Evolutionary conservation across 805 yeast species (phyloP).

Genomic region (Kodamaea laetipori): DNA sequence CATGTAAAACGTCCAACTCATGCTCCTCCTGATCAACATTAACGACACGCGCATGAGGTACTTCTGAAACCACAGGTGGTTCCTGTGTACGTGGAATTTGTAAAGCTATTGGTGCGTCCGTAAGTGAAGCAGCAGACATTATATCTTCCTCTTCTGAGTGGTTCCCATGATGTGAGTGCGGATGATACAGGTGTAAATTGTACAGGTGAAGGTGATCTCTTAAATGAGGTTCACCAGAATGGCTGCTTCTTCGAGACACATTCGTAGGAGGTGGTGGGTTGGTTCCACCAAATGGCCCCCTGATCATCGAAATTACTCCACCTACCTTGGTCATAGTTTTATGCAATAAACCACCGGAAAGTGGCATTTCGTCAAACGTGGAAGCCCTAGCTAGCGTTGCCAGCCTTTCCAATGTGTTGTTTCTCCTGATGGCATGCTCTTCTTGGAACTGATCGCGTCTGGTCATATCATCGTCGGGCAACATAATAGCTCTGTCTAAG

Average conservation of each 20-base stretch:
- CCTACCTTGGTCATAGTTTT: conserved; percentile 5
- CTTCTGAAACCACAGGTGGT: neutral
- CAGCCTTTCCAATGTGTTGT: conserved; percentile 29
- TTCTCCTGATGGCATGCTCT: conserved; percentile 43
- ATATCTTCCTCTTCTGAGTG: neutral
- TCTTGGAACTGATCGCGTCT: conserved; percentile 64
- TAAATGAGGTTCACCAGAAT: neutral
- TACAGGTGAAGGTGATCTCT: neutral
- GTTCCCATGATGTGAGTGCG: neutral
- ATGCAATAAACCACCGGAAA: conserved; percentile 7
- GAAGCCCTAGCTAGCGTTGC: conserved; percentile 12
- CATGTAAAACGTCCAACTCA: conserved; percentile 9
- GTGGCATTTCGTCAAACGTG: conserved; percentile 12
- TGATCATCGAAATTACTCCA: neutral
- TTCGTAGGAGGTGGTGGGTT: neutral
- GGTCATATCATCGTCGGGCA: conserved; percentile 70
- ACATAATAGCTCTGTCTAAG: conserved; percentile 89
- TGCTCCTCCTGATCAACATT: conserved; percentile 5
- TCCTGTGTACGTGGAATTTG: neutral
- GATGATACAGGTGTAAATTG: neutral
- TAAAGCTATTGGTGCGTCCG: too few species aligned
- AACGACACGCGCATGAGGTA: conserved; percentile 3
- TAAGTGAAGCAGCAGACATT: neutral
- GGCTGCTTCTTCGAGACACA: conserved; percentile 6
- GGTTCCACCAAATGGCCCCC: conserved; percentile 5